Base-by-base conservation (phyloP, 768 basidiomycete species). In the Collybiopsis luxurians region DNA sequence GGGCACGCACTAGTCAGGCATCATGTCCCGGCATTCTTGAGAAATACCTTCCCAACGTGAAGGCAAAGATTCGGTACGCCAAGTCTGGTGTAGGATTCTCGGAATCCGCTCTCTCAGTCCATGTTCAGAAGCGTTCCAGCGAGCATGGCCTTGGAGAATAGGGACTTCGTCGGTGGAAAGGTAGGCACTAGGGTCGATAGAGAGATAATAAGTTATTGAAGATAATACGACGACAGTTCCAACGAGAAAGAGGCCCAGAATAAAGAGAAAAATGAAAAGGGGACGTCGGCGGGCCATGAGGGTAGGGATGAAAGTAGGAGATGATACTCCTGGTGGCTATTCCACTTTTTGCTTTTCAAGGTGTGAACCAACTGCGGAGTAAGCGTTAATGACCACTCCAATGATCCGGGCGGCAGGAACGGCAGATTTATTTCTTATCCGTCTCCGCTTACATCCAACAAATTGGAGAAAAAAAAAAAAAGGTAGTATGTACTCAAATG, bases 81-180 rank as follows among this genome's bases (percentile, higher is more conserved):
- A 99, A 23, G 97, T 98, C 81, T 98, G 96, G 72, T 99, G 97
- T 47, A 99, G 82, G 57, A 99, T 91, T 50, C 92, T 83, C 2
- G 95, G 97, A 36, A 98, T 86, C 62, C 80, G 84, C 66, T 97
- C 90, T 38, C 83, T 74, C 60, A 79, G 75, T 57, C 77, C 80
- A 62, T 85, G 80, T 24, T 82, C 76, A 3, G 86, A 69, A 24
- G 85, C 81, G 66, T 89, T 87, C 80, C 81, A 85, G 46, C 84
- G 81, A 43, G 80, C 78, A 24, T 75, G 71, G 62, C 79, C 78
- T 69, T 78, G 74, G 56, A 79, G 75, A 42, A 79, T 63, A 61
- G 84, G 83, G 10, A 96, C 82, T 67, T 95, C 90, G 12, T 75
- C 69, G 68, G 95, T 90, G 4, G 86, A 77, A 66, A 98, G 76